Evolutionary conservation across 2,329 filamentous ascomycete genomes (phyloP).

Genomic region (Metarhizium robertsii): DNA sequence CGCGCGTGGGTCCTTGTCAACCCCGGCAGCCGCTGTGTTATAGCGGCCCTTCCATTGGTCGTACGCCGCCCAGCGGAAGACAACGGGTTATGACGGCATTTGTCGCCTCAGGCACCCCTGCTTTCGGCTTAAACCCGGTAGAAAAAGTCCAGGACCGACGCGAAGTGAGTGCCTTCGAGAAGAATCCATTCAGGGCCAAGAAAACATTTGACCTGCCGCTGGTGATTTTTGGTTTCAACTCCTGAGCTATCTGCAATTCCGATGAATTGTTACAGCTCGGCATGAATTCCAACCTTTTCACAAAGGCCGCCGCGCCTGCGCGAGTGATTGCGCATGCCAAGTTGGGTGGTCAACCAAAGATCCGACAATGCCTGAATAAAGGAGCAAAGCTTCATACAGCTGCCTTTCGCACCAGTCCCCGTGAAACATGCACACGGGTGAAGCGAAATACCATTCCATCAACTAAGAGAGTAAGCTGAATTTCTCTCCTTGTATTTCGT

Average conservation of each 20-base stretch:
- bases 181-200: constrained; percentile 4
- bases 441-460: constrained; percentile 11
- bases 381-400: constrained; percentile 24
- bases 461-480: constrained; percentile 18
- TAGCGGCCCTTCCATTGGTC: neutral
- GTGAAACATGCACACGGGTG: constrained; percentile 11
- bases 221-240: constrained; percentile 2
- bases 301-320: constrained; percentile 36
- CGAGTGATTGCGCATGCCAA: constrained; percentile 36
- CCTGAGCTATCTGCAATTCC: constrained; percentile 1
- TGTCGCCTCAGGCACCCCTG: constrained; percentile 17
- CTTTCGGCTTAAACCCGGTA: constrained; percentile 18
- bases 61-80: neutral
- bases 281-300: constrained; percentile 40
- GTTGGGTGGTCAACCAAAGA: constrained; percentile 27
- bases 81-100: constrained; percentile 19
- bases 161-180: constrained; percentile 5
- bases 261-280: constrained; percentile 21
- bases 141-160: constrained; percentile 5
- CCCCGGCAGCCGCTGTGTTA: neutral
- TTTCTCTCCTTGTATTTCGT: neutral
- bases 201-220: neutral
- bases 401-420: constrained; percentile 12
- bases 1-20: too few species aligned
- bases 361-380: constrained; percentile 31